Conservation (phyloP, 2,329 filamentous ascomycete species). For the Lasiodiplodia theobromae region DNA sequence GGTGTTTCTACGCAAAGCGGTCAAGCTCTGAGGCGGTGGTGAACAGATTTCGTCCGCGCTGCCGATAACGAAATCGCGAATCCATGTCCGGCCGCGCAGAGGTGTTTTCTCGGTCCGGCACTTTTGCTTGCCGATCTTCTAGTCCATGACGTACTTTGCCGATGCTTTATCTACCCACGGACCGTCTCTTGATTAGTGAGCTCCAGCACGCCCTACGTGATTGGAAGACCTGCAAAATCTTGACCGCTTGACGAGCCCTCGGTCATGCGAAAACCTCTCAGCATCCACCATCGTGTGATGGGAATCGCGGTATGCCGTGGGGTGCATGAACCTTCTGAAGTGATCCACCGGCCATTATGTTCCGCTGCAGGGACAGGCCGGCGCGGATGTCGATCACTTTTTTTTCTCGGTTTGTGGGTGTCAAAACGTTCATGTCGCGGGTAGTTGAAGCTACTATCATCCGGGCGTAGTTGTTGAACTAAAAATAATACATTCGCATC, state of each 20-base stretch:
- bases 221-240: background rate
- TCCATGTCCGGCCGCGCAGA: background rate
- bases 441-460: no score
- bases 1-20: background rate
- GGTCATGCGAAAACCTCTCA: background rate
- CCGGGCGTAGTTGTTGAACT: no score
- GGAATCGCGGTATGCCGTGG: background rate
- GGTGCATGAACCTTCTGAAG: background rate
- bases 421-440: no score
- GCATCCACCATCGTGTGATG: background rate
- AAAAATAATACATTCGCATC: no score
- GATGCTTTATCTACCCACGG: constrained; percentile 15
- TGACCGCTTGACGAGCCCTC: background rate
- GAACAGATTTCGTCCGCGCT: background rate
- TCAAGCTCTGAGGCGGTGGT: background rate
- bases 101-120: constrained; percentile 10
- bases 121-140: background rate
- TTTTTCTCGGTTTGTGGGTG: background rate
- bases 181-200: background rate
- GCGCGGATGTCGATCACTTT: background rate
- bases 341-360: background rate
- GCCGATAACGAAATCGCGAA: background rate
- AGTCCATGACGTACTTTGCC: background rate
- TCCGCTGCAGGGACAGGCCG: background rate
- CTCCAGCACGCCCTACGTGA: background rate